Percentiles rank a stretch among this genome's conserved stretches.
phyloP scores from a whole-genome alignment of 495 filamentous ascomycete genomes.

The Emericellopsis terricola region DNA sequence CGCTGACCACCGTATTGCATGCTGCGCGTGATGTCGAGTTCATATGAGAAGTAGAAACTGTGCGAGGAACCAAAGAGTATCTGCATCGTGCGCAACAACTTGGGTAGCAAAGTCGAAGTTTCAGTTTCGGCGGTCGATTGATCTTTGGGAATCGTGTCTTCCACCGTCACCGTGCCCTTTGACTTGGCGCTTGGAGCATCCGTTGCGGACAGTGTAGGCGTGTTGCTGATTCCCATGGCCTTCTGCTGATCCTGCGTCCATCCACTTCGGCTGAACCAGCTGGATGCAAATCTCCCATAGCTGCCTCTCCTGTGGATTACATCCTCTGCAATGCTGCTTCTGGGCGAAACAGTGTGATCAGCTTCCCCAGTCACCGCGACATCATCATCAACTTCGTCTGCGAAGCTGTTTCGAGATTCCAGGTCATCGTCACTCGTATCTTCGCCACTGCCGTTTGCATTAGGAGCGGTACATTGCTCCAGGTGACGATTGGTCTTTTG shows the following conservation, averaged over 20 bases:
- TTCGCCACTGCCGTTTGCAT: slow-evolving; percentile 18
- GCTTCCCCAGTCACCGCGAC: slow-evolving; percentile 4
- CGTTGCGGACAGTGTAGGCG: background rate
- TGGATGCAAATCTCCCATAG: slow-evolving; percentile 75
- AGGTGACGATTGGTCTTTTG: slow-evolving; percentile 37
- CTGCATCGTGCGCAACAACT: slow-evolving; percentile 64
- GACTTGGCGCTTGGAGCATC: slow-evolving; percentile 8
- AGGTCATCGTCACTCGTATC: slow-evolving; percentile 14
- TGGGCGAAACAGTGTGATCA: slow-evolving; percentile 7
- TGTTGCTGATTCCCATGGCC: slow-evolving; percentile 35
- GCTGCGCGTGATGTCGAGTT: slow-evolving; percentile 68
- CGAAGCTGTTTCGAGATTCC: slow-evolving; percentile 2
- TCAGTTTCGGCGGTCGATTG: slow-evolving; percentile 2
- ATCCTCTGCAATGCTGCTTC: slow-evolving; percentile 55
- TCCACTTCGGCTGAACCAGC: slow-evolving; percentile 73
- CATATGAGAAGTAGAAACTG: slow-evolving; percentile 89
- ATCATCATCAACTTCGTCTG: slow-evolving; percentile 12
- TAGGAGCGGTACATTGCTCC: slow-evolving; percentile 8
- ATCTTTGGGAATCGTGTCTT: slow-evolving; percentile 7
- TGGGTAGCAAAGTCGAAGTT: slow-evolving; percentile 46
- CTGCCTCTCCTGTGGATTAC: slow-evolving; percentile 59
- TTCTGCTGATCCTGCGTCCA: slow-evolving; percentile 45
- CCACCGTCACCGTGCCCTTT: slow-evolving; percentile 9
- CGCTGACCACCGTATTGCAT: slow-evolving; percentile 25
- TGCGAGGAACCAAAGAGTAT: slow-evolving; percentile 57